Evolutionary conservation across 2,329 filamentous ascomycete genomes (phyloP).

Genomic region (Apiospora arundinis): DNA sequence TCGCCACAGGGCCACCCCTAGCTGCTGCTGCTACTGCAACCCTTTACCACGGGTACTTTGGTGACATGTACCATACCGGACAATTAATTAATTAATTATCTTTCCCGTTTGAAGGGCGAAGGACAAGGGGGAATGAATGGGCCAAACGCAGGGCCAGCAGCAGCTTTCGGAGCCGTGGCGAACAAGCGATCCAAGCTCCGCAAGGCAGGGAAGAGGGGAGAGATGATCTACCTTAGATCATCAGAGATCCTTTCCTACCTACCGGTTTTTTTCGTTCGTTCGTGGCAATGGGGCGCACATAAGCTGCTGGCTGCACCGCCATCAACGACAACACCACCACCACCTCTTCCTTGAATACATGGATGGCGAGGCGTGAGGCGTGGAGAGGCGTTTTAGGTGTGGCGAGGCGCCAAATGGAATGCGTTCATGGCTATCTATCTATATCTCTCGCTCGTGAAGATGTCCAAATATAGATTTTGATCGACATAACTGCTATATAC

Average conservation of each 20-base stretch:
- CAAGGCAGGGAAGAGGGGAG: neutral
- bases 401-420: neutral
- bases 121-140: neutral
- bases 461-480: neutral
- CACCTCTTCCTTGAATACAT: neutral
- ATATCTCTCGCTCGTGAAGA: neutral
- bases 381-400: neutral
- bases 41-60: neutral
- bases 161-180: conserved; percentile 4
- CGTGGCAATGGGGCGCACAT: neutral
- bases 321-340: neutral
- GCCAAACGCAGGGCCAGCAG: neutral
- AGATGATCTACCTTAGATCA: conserved; percentile 12
- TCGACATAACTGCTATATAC: neutral
- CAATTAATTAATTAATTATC: neutral
- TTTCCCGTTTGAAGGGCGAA: neutral
- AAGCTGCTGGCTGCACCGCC: neutral
- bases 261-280: neutral
- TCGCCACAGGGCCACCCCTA: neutral
- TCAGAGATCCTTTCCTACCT: neutral
- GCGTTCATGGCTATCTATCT: neutral
- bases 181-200: conserved; percentile 13
- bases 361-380: neutral
- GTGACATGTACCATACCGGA: too few relatives aligned
- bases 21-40: neutral